phyloP scores from a whole-genome alignment of 176 grass and related monocot genomes.

The Carex scoparia region DNA sequence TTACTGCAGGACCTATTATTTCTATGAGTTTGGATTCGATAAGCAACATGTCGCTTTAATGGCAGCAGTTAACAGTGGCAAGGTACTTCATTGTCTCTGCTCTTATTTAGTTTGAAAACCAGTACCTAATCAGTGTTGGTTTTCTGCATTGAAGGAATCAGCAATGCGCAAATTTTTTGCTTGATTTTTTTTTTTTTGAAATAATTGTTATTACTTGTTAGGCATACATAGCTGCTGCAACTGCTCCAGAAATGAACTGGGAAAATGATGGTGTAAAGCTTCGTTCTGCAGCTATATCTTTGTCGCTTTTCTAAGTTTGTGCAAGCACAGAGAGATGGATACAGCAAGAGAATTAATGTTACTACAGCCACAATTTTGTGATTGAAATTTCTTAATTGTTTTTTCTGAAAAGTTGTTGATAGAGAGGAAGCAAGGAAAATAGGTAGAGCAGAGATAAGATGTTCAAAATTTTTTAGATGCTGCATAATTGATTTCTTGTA shows the following conservation, averaged over 20 bases:
- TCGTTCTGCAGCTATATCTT: conserved; percentile 74
- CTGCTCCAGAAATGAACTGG: conserved; percentile 81
- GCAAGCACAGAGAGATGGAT: background rate
- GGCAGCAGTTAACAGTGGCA: conserved; percentile 68
- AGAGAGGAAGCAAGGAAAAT: background rate
- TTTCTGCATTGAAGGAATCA: background rate
- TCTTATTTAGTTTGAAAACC: conserved; percentile 4
- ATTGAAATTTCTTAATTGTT: background rate
- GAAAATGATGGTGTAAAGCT: conserved; percentile 66
- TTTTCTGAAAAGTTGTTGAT: background rate
- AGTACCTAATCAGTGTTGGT: background rate
- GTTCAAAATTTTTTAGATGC: background rate
- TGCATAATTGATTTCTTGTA: background rate
- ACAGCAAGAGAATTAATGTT: background rate
- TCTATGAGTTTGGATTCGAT: conserved; percentile 73
- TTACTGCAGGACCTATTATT: conserved; percentile 74
- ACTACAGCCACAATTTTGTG: conserved; percentile 6
- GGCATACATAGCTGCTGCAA: conserved; percentile 70
- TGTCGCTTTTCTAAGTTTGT: conserved; percentile 46
- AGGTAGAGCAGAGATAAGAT: background rate
- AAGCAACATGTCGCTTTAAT: conserved; percentile 77
- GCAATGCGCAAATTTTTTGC: background rate
- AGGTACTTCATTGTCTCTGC: conserved; percentile 38
- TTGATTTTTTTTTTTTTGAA: background rate
- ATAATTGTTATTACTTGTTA: conserved; percentile 23